Evolutionary conservation across 495 filamentous ascomycete species (phyloP), one percentile per base, ranked within the genome.

Genomic region (Lindgomyces ingoldianus): DNA sequence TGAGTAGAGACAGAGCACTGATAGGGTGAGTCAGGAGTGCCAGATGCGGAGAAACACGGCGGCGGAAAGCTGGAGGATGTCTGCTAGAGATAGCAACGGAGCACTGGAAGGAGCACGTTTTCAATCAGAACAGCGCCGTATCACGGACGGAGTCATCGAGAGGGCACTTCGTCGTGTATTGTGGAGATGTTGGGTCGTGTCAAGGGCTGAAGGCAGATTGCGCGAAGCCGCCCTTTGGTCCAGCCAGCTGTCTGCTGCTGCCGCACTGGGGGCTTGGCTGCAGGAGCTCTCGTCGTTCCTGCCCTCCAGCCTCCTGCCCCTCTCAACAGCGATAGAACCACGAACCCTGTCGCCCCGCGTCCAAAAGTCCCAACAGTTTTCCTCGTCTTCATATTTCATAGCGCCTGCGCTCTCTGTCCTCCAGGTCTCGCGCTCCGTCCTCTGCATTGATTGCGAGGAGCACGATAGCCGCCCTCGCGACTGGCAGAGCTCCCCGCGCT

Each of bases 371-470:
- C 56, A 49, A 48, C 44, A 30, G 2, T 49, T 49, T 19, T 16
- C 22, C 44, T 10, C n/a, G 18, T 33, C 0, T 16, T 3, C 10
- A 48, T 48, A 48, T 59, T 24, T 49, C 12, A 9, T 25, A 3
- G 24, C 25, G n/a, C 56, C 56, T 21, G 21, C 10, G 39, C 26
- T 21, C 41, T 48, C 11, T 36, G 42, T 14, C 45, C 41, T 25
- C 19, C 59, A 19, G 16, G 24, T 25, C 49, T 25, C 18, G 11
- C 39, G 33, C 50, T 19, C 21, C 25, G 4, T 52, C 56, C 55
- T 55, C 62, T 39, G 56, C 62, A 65, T 59, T 60, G 62, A 53
- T 19, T 55, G 62, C 56, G 62, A 65, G 62, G 49, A 44, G 53
- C 52, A 11, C 41, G n/a, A n/a, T n/a, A n/a, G n/a, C n/a, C n/a